phyloP scores from a whole-genome alignment of 208 protist genomes.

The Acanthamoeba pearcei region DNA sequence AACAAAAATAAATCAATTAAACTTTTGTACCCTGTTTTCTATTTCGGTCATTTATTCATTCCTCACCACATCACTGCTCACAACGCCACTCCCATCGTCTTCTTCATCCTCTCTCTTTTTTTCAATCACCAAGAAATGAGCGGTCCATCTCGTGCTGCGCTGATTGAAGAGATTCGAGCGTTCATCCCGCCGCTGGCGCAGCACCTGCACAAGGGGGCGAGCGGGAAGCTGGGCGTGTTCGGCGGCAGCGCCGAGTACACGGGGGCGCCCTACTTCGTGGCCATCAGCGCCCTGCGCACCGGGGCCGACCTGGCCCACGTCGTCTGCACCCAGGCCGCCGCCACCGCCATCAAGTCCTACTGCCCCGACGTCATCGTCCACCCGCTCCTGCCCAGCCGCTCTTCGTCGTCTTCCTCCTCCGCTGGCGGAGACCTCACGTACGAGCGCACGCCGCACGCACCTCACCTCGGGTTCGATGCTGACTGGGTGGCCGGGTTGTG shows the following conservation, averaged over 20 bases:
- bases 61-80: too few species aligned
- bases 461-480: background rate
- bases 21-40: too few species aligned
- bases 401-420: background rate
- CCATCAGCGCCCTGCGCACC: constrained; percentile 81
- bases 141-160: background rate
- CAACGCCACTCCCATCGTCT: too few species aligned
- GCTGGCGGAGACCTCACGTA: constrained; percentile 32
- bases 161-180: constrained; percentile 31
- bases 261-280: constrained; percentile 92
- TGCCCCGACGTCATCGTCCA: constrained; percentile 92
- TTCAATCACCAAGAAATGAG: background rate
- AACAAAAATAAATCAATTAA: background rate
- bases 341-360: constrained; percentile 90
- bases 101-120: too few species aligned
- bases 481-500: background rate
- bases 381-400: constrained; percentile 77
- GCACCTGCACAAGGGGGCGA: constrained; percentile 85
- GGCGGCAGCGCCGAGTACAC: constrained; percentile 92
- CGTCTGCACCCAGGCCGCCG: constrained; percentile 87
- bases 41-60: too few species aligned
- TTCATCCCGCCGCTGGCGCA: constrained; percentile 78
- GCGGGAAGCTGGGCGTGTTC: constrained; percentile 88
- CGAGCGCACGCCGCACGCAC: background rate
- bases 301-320: constrained; percentile 90